These are phyloP conservation scores for Chaetomium olivaceum DNA, from an alignment of 2,329 filamentous ascomycete species.

Conservation along the genomic window DNA sequence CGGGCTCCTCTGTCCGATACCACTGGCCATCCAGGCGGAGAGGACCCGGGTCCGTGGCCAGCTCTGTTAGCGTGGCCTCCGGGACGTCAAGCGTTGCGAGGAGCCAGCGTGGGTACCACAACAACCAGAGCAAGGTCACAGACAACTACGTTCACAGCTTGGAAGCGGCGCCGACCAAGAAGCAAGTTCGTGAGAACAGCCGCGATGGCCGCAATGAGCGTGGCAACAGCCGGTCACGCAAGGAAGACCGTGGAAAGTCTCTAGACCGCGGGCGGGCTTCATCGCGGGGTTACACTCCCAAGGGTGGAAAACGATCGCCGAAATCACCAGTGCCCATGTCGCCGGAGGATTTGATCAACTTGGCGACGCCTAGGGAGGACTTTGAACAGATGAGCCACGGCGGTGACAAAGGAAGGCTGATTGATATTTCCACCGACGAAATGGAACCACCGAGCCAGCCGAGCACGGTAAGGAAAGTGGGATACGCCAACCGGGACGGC, in stretches of 20 bases:
- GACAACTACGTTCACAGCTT: conserved; percentile 87
- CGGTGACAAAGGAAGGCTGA: conserved; percentile 22
- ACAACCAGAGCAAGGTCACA: conserved; percentile 61
- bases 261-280: conserved; percentile 69
- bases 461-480: conserved; percentile 47
- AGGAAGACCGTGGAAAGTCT: conserved; percentile 60
- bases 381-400: conserved; percentile 32
- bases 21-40: conserved; percentile 57
- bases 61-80: conserved; percentile 54
- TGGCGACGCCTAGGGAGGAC: conserved; percentile 51
- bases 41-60: conserved; percentile 57
- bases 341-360: conserved; percentile 74
- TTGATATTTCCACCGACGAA: conserved; percentile 41
- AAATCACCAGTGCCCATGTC: conserved; percentile 95
- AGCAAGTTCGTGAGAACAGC: conserved; percentile 58
- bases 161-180: conserved; percentile 67
- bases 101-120: conserved; percentile 52
- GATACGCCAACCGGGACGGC: conserved; percentile 35
- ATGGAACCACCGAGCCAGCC: conserved; percentile 40
- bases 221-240: conserved; percentile 51
- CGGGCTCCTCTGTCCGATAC: conserved; percentile 54
- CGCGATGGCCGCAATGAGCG: conserved; percentile 45
- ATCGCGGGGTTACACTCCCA: conserved; percentile 63
- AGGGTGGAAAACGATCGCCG: conserved; percentile 79
- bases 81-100: conserved; percentile 54